phyloP scores from a whole-genome alignment of 129 eudicot species.

The Helianthus annuus region DNA sequence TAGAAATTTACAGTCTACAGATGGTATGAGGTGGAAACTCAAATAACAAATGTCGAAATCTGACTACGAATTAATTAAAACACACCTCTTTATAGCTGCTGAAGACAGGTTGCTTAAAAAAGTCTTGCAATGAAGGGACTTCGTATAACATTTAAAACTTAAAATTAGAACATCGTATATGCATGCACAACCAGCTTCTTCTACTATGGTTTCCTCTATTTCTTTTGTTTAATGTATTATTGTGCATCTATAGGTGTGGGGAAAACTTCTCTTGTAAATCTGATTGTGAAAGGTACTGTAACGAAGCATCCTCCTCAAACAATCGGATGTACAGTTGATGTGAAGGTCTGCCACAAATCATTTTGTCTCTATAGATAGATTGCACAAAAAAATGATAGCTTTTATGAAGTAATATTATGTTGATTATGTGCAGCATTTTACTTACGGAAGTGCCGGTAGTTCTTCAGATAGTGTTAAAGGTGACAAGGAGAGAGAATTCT shows the following conservation, averaged over 20 bases:
- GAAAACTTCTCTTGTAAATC: conserved; percentile 91
- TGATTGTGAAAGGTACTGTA: conserved; percentile 78
- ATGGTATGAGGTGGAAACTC: too few relatives aligned
- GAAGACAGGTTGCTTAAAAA: neutral
- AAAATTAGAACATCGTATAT: neutral
- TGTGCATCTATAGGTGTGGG: conserved; percentile 70
- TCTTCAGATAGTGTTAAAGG: conserved; percentile 76
- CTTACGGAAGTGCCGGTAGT: conserved; percentile 77
- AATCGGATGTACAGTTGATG: conserved; percentile 82
- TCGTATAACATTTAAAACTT: neutral
- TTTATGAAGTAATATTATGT: conserved; percentile 17
- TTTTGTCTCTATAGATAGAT: neutral
- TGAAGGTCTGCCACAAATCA: conserved; percentile 53
- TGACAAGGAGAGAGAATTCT: conserved; percentile 83
- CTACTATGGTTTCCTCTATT: neutral
- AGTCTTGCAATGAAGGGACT: neutral
- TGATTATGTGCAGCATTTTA: conserved; percentile 58
- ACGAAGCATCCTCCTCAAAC: conserved; percentile 76
- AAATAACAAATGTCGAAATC: too few relatives aligned
- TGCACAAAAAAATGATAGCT: neutral
- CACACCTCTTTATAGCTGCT: neutral
- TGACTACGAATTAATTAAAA: too few relatives aligned
- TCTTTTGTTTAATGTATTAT: neutral
- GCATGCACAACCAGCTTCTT: neutral
- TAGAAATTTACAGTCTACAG: too few relatives aligned